Conservation (phyloP, 139 green algal genomes). For the Micractinium conductrix region DNA sequence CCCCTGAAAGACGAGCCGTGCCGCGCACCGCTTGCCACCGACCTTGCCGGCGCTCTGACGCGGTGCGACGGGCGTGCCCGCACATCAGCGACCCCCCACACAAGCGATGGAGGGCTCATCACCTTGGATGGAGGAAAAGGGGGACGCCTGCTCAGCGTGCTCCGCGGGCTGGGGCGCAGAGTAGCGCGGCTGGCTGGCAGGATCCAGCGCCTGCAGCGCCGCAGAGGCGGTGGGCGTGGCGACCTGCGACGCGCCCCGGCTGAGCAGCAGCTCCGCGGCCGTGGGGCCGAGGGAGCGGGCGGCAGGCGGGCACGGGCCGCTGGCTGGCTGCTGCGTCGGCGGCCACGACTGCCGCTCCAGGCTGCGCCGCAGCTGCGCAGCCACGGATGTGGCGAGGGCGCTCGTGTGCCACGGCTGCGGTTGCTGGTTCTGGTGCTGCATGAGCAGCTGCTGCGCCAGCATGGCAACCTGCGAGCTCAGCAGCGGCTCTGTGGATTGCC, state of each 20-base stretch:
- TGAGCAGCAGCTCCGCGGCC: not conserved
- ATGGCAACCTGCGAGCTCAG: constrained; percentile 16
- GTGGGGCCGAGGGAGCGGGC: no score
- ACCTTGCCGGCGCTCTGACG: no score
- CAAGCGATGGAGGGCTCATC: not conserved
- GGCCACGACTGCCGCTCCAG: not conserved
- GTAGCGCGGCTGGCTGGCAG: not conserved
- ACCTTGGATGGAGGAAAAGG: constrained; percentile 22
- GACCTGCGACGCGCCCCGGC: not conserved
- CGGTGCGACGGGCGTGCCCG: no score
- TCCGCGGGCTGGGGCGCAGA: not conserved
- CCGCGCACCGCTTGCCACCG: no score
- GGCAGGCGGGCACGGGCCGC: not conserved
- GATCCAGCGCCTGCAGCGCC: not conserved
- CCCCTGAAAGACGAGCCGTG: no score
- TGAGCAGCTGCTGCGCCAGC: constrained; percentile 32
- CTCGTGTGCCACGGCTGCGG: not conserved
- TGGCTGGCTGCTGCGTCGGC: not conserved
- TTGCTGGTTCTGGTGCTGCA: constrained; percentile 18
- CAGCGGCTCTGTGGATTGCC: not conserved
- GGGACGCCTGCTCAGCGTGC: not conserved
- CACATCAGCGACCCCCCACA: not conserved
- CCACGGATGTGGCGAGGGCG: not conserved
- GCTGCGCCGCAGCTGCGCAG: not conserved
- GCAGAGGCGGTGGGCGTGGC: not conserved